Base-by-base conservation (phyloP, 805 yeast species). In the Suhomyces pyralidae region DNA sequence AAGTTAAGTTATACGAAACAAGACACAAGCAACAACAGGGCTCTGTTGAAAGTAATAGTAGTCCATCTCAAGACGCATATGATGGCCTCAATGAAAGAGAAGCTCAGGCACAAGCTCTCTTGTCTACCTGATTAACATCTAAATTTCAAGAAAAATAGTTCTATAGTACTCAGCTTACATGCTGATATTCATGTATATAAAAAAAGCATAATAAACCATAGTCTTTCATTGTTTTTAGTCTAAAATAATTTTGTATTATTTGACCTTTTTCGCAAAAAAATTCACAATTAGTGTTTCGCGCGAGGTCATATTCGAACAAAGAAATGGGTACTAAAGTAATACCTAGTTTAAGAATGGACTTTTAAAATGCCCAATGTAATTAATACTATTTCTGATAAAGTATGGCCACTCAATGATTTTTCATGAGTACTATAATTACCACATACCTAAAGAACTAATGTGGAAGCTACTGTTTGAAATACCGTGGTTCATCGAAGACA, bases 401-500 rank as follows among this genome's bases (percentile, higher is more conserved):
- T 32, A 32, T n/a, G 17, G 36, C 36, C 36, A 32, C 36, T n/a
- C 36, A 32, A 32, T 32, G 36, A 7, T n/a, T n/a, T 32, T 7
- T n/a, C 36, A 32, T 32, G 36, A 32, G 17, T 7, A 32, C 17
- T 32, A 28, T 10, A 28, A n/a, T 17, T n/a, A 32, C n/a, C 17
- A 6, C 6, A 32, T 32, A 32, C 36, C 9, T 32, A 7, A n/a
- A 32, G 12, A 32, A 7, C 14, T 12, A 6, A 30, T n/a, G 3
- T 7, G 42, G n/a, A 32, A 19, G 9, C 38, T 48, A 42, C 44
- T 65, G 73, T 9, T 74, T 78, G 62, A 81, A 90, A 65, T 92
- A 92, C 57, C 96, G 80, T 3, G 99, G 99, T 68, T 88, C 94
- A 58, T 90, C 94, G 69, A 94, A 91, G 0, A 94, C 99, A 68